These are phyloP conservation scores for Jackrogersella multiformis DNA, from an alignment of 495 filamentous ascomycete genomes.

Conservation along the genomic window DNA sequence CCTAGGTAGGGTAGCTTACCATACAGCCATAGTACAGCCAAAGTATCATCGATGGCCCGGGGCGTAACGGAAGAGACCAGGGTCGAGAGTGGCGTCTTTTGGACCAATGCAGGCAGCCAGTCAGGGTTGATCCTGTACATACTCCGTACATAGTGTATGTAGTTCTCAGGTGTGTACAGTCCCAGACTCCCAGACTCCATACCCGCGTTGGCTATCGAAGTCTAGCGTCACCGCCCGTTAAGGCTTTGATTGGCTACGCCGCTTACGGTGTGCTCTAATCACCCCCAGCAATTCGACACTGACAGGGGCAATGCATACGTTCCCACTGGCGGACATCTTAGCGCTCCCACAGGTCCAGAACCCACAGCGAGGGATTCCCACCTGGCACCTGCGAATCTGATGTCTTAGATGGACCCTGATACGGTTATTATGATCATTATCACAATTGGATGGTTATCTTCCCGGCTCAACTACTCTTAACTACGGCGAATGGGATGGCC, in stretches of 20 bases:
- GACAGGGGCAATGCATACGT: constrained; percentile 40
- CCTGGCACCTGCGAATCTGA: constrained; percentile 26
- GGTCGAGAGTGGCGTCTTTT: constrained; percentile 33
- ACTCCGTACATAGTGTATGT: constrained; percentile 11
- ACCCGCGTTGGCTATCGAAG: constrained; percentile 32
- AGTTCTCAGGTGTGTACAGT: constrained; percentile 9
- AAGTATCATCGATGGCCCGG: constrained; percentile 37
- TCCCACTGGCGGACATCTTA: constrained; percentile 38
- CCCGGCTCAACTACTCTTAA: constrained; percentile 5
- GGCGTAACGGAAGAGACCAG: constrained; percentile 29
- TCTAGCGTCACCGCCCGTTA: constrained; percentile 36
- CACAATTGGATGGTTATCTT: constrained; percentile 26
- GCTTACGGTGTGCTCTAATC: constrained; percentile 24
- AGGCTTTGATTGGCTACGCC: constrained; percentile 30
- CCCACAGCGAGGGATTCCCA: constrained; percentile 16
- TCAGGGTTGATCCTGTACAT: too few relatives aligned
- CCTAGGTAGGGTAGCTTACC: too few relatives aligned
- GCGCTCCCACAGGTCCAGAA: constrained; percentile 29
- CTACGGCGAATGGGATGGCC: constrained; percentile 27
- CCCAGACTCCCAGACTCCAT: constrained; percentile 13
- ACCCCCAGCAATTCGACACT: constrained; percentile 31
- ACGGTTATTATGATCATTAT: constrained; percentile 33
- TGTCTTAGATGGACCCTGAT: constrained; percentile 26
- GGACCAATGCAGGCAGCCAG: constrained; percentile 30
- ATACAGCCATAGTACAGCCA: constrained; percentile 35